Evolutionary conservation across 1,139 yeast species (phyloP).

Genomic region (Yamadazyma spencermartinsiae): DNA sequence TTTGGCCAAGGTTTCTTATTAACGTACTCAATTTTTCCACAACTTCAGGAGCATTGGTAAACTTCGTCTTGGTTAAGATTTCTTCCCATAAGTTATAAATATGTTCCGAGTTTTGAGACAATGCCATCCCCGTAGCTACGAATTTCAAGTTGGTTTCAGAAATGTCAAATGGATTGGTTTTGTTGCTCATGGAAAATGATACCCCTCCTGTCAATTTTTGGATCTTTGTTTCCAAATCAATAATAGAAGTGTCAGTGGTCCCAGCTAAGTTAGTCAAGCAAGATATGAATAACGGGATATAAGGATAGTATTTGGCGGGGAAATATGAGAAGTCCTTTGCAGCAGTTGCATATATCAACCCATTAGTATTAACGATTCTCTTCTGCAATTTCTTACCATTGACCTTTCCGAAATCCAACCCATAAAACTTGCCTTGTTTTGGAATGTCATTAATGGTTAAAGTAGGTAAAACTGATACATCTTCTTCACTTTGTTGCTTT

Average conservation of each 20-base stretch:
- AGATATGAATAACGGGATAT: constrained; percentile 73
- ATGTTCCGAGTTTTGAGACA: constrained; percentile 61
- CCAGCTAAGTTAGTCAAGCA: constrained; percentile 84
- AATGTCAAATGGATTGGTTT: constrained; percentile 55
- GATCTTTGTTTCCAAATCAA: constrained; percentile 82
- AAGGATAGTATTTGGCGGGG: constrained; percentile 64
- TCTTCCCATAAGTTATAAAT: constrained; percentile 69
- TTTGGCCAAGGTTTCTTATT: constrained; percentile 73
- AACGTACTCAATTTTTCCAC: constrained; percentile 71
- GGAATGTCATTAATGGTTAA: constrained; percentile 73
- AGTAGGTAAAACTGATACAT: constrained; percentile 78
- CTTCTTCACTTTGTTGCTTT: constrained; percentile 69
- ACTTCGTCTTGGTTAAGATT: constrained; percentile 67
- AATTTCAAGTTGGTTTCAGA: constrained; percentile 45
- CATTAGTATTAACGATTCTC: constrained; percentile 69
- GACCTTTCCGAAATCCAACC: constrained; percentile 24
- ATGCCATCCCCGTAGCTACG: constrained; percentile 66
- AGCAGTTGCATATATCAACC: constrained; percentile 69
- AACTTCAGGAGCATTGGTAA: constrained; percentile 39
- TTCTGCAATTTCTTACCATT: constrained; percentile 36
- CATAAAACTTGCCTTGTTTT: constrained; percentile 47
- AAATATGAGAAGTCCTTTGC: constrained; percentile 53
- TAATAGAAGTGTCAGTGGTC: constrained; percentile 66
- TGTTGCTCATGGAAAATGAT: constrained; percentile 55
- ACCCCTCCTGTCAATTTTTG: constrained; percentile 86